These are phyloP conservation scores for Linaria vulgaris DNA, from an alignment of 257 asterid genomes.

Conservation along the genomic window DNA sequence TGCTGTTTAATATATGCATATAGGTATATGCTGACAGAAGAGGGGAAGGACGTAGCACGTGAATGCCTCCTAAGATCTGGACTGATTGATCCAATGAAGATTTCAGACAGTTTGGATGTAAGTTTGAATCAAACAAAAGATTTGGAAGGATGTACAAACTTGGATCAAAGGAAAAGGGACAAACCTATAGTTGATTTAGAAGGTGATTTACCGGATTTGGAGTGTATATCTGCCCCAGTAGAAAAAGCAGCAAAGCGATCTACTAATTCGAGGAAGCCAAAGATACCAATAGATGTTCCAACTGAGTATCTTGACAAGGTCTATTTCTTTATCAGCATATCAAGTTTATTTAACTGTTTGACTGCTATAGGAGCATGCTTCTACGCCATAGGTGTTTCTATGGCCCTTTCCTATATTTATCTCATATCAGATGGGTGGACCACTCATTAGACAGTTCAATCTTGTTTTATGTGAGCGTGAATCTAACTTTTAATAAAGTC, in stretches of 20 bases:
- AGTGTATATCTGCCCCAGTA: slow-evolving; percentile 33
- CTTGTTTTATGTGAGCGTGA: slow-evolving; percentile 4
- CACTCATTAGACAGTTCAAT: slow-evolving; percentile 10
- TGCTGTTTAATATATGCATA: slow-evolving; percentile 21
- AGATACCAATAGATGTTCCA: slow-evolving; percentile 48
- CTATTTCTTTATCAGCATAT: slow-evolving; percentile 14
- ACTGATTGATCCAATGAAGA: slow-evolving; percentile 39
- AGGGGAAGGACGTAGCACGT: slow-evolving; percentile 82
- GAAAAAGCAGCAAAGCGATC: slow-evolving; percentile 37
- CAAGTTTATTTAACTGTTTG: slow-evolving; percentile 17
- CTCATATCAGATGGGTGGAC: slow-evolving; percentile 2
- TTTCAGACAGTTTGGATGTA: slow-evolving; percentile 27
- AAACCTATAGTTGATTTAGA: slow-evolving; percentile 28
- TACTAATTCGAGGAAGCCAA: slow-evolving; percentile 34
- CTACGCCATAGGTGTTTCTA: background rate
- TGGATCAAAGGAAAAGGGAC: slow-evolving; percentile 34
- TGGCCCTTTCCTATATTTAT: slow-evolving; percentile 16
- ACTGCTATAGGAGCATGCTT: slow-evolving; percentile 6
- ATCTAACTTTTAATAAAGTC: slow-evolving; percentile 8
- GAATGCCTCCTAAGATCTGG: slow-evolving; percentile 85
- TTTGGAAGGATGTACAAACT: slow-evolving; percentile 32
- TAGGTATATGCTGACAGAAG: slow-evolving; percentile 96
- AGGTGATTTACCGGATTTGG: slow-evolving; percentile 36
- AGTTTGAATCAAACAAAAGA: slow-evolving; percentile 26
- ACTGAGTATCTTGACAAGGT: slow-evolving; percentile 71